phyloP scores from a whole-genome alignment of 257 asterid genomes.

The Plantago major region DNA sequence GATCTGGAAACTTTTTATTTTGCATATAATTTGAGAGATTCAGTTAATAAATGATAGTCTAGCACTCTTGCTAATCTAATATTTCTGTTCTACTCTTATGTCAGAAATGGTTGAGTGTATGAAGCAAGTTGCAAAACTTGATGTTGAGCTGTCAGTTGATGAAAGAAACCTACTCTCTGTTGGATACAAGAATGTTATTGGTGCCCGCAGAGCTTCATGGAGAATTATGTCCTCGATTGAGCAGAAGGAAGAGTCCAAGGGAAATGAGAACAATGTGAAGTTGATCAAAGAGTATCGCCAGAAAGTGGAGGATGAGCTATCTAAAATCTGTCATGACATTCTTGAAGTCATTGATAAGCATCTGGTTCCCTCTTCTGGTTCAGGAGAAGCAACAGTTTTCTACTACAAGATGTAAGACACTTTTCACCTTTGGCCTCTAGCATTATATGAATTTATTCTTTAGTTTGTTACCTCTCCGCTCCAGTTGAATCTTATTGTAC shows the following conservation, averaged over 20 bases:
- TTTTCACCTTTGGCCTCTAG: background rate
- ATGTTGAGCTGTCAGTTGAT: constrained; percentile 79
- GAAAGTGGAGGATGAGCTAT: constrained; percentile 83
- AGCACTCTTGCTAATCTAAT: no score
- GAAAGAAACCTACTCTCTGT: constrained; percentile 94
- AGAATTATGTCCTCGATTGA: constrained; percentile 91
- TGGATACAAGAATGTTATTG: constrained; percentile 95
- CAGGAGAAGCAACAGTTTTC: constrained; percentile 91
- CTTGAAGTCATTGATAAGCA: constrained; percentile 70
- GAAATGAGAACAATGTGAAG: constrained; percentile 66
- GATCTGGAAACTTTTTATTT: no score
- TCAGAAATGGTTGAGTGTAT: constrained; percentile 93
- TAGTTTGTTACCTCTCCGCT: background rate
- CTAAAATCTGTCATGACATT: constrained; percentile 79
- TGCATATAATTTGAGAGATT: no score
- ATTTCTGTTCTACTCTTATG: background rate
- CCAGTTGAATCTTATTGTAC: no score
- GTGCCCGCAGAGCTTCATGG: constrained; percentile 97
- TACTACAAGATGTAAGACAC: constrained; percentile 78
- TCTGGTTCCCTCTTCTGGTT: constrained; percentile 70
- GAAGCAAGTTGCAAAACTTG: constrained; percentile 76
- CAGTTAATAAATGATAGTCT: no score
- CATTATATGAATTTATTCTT: background rate
- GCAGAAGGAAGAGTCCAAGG: constrained; percentile 87
- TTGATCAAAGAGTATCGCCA: constrained; percentile 68